Evolutionary conservation across 169 alveolate species (phyloP).

Genomic region (Plasmodium yoelii): DNA sequence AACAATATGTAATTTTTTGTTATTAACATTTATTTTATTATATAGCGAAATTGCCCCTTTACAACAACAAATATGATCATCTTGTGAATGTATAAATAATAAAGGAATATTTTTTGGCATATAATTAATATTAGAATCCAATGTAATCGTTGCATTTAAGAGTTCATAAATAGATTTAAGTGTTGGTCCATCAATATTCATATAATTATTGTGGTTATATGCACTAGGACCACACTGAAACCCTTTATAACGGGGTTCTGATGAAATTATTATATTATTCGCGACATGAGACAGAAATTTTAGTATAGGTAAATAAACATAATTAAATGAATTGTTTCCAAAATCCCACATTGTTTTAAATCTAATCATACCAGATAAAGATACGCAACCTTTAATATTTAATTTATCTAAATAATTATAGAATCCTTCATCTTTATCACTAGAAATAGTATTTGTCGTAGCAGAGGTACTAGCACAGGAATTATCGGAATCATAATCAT

Average conservation of each 20-base stretch:
- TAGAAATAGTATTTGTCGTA: too few species aligned
- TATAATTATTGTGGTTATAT: slow-evolving; percentile 64
- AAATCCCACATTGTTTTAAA: slow-evolving; percentile 28
- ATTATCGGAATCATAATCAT: too few species aligned
- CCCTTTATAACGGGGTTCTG: slow-evolving; percentile 7
- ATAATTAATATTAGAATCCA: slow-evolving; percentile 22
- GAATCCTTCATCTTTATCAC: too few species aligned
- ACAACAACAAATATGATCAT: slow-evolving; percentile 64
- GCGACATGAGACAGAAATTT: slow-evolving; percentile 25
- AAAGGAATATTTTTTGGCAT: slow-evolving; percentile 78
- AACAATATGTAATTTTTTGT: slow-evolving; percentile 7
- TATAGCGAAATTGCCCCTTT: slow-evolving; percentile 8
- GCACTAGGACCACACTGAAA: neutral
- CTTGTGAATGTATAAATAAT: slow-evolving; percentile 74
- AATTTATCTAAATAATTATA: neutral
- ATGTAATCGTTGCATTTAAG: slow-evolving; percentile 70
- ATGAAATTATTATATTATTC: slow-evolving; percentile 30
- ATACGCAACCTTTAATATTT: slow-evolving; percentile 78
- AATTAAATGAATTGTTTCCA: slow-evolving; percentile 9
- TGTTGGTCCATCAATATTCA: slow-evolving; percentile 14
- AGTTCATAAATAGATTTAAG: slow-evolving; percentile 38
- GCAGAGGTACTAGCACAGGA: too few species aligned
- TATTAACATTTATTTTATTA: slow-evolving; percentile 6
- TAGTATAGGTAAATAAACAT: slow-evolving; percentile 33
- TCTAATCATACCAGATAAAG: slow-evolving; percentile 79